These are phyloP conservation scores for Phlyctochytrium bullatum DNA, from an alignment of 192 early-diverging fungal genomes.

Conservation along the genomic window DNA sequence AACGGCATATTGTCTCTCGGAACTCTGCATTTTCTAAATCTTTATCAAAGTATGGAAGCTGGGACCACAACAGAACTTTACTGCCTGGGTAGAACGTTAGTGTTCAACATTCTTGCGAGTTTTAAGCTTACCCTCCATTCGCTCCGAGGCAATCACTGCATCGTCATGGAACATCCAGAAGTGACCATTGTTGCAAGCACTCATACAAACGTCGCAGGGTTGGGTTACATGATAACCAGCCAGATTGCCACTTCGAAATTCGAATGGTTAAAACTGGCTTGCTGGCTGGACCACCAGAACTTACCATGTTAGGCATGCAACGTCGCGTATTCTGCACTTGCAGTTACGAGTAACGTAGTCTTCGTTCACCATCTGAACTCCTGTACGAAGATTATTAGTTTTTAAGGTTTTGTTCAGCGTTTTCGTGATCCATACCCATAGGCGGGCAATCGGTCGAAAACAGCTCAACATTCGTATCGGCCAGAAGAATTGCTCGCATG, in stretches of 20 bases:
- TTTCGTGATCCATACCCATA: constrained; percentile 3
- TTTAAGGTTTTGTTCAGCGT: too few relatives aligned
- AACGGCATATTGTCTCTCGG: not conserved
- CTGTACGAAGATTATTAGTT: constrained; percentile 10
- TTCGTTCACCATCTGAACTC: constrained; percentile 54
- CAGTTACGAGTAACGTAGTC: constrained; percentile 74
- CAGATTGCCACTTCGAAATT: not conserved
- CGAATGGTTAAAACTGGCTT: too few relatives aligned
- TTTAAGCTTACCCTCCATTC: constrained; percentile 41
- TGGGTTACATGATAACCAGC: constrained; percentile 6
- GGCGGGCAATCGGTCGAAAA: constrained; percentile 71
- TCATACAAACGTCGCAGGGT: constrained; percentile 72
- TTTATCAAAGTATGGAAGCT: constrained; percentile 36
- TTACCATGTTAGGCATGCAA: constrained; percentile 71
- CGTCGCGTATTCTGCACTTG: constrained; percentile 68
- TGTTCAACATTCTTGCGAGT: not conserved
- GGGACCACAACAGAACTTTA: constrained; percentile 36
- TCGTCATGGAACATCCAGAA: constrained; percentile 96
- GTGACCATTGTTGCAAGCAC: constrained; percentile 95
- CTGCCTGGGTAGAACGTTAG: constrained; percentile 13
- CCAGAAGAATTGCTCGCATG: constrained; percentile 74
- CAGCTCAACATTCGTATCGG: constrained; percentile 65
- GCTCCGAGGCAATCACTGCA: constrained; percentile 61
- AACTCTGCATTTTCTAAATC: constrained; percentile 6
- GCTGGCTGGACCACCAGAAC: too few relatives aligned